phyloP scores from a whole-genome alignment of 2,329 filamentous ascomycete genomes.

The Cyclaneusma minus region DNA sequence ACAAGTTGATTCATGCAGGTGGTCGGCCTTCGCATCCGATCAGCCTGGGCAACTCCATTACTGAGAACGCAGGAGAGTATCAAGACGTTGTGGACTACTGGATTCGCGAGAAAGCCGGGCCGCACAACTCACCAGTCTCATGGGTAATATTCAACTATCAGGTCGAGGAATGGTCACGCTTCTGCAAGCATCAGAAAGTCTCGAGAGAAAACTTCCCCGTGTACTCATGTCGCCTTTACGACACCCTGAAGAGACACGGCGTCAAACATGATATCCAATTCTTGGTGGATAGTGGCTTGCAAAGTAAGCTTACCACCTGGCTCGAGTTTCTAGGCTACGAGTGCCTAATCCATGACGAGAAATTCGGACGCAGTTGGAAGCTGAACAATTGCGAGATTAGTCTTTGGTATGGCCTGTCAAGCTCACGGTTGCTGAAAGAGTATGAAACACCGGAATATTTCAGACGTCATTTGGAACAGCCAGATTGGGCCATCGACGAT shows the following conservation, averaged over 20 bases:
- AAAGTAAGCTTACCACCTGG: constrained; percentile 22
- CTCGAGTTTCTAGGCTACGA: constrained; percentile 23
- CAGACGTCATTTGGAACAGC: too few species aligned
- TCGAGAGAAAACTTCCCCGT: constrained; percentile 14
- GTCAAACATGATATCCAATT: constrained; percentile 17
- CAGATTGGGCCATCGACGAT: too few species aligned
- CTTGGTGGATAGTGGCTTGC: constrained; percentile 12
- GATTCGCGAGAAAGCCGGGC: too few species aligned
- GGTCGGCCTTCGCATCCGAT: constrained; percentile 18
- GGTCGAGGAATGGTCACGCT: constrained; percentile 15
- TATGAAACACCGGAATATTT: too few species aligned
- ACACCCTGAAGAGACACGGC: constrained; percentile 14
- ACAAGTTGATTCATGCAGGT: constrained; percentile 17
- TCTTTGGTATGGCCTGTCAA: too few species aligned
- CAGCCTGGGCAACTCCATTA: constrained; percentile 13
- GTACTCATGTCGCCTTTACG: constrained; percentile 14
- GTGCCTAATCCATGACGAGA: too few species aligned
- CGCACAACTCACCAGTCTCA: too few species aligned
- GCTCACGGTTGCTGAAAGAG: too few species aligned
- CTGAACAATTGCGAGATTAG: too few species aligned
- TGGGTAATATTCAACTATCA: constrained; percentile 15
- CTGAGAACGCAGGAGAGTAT: constrained; percentile 10
- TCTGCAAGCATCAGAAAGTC: constrained; percentile 17
- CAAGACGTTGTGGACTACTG: constrained; percentile 15
- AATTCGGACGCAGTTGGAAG: too few species aligned